A percentile compares a stretch with the other conserved stretches of the same genome.
Conservation (phyloP, 2,329 filamentous ascomycete species). For the Escovopsis sp. region DNA sequence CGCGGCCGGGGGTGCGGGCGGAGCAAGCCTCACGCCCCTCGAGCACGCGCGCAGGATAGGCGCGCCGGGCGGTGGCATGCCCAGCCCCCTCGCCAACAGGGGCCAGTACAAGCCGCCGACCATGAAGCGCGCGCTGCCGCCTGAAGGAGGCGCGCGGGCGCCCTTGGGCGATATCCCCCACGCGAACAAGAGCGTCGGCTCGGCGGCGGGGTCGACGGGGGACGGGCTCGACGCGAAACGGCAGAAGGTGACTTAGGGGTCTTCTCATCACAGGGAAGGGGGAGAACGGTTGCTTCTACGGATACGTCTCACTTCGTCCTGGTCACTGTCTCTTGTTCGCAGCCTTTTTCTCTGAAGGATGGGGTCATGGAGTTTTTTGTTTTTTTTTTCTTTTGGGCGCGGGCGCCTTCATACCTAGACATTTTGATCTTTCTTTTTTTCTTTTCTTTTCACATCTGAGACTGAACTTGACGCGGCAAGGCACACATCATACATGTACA, state of each 20-base stretch:
- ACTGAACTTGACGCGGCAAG: too few relatives aligned
- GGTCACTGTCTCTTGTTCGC: too few relatives aligned
- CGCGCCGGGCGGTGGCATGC: slow-evolving; percentile 32
- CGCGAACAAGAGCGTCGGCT: slow-evolving; percentile 5
- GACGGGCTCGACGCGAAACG: slow-evolving; percentile 34
- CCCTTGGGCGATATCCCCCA: slow-evolving; percentile 40
- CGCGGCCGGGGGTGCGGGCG: slow-evolving; percentile 20
- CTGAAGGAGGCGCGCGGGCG: slow-evolving; percentile 21
- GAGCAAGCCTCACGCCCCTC: slow-evolving; percentile 37
- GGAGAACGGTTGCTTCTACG: too few relatives aligned
- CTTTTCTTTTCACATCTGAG: too few relatives aligned
- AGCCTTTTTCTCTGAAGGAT: too few relatives aligned
- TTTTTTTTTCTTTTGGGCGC: too few relatives aligned
- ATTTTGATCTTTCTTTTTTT: too few relatives aligned
- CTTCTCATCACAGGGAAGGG: too few relatives aligned
- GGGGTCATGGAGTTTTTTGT: too few relatives aligned
- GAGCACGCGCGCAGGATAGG: slow-evolving; percentile 44
- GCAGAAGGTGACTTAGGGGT: slow-evolving; percentile 28
- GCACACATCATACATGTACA: too few relatives aligned
- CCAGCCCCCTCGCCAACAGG: slow-evolving; percentile 44
- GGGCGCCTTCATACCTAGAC: too few relatives aligned
- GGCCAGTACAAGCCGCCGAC: slow-evolving; percentile 45
- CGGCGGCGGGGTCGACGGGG: slow-evolving; percentile 9
- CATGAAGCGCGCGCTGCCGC: slow-evolving; percentile 35
- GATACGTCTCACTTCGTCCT: too few relatives aligned